Base-by-base conservation (phyloP, 176 grass and related monocot species). In the Musa itinerans region DNA sequence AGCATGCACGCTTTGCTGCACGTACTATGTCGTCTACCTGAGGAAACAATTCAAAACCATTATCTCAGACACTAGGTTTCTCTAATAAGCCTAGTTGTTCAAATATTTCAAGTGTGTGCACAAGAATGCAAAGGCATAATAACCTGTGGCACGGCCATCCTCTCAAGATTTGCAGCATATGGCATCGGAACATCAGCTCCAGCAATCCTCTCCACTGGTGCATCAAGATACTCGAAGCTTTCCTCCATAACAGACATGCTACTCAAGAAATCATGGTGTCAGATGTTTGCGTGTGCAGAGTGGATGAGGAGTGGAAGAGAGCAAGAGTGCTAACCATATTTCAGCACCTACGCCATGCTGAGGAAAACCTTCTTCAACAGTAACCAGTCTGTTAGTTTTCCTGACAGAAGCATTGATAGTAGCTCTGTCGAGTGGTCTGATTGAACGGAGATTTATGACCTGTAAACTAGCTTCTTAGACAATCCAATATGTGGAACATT, bases 61-160 rank as follows among this genome's bases (percentile, higher is more conserved):
- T 3, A 53, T 50, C 73, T 78, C 56, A 50, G 14, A 52, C 68
- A 19, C 34, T 68, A 71, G 29, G 56, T 53, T 10, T 70, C 26
- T 24, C 1, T 24, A 22, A n/a, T 27, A 71, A n/a, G 25, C 63
- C 53, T 78, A 62, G 52, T 74, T 77, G 68, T 72, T 71, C 64
- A 25, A 74, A 64, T 10, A 19, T 61, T 3, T 62, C 19, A 19
- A 4, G 50, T 64, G 1, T 7, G 20, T 1, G 22, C 49, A 62
- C 52, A 15, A 20, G 29, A 24, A 23, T 26, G 24, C 0, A 53
- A 70, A 52, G 50, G 57, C 58, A 79, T 75, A 13, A 66, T 56
- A n/a, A 98, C 95, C 90, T 98, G 90, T 83, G 95, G 95, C 80
- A 93, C 84, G 68, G 95, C 90, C 88, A 93, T 76, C 74, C 95